A percentile compares a stretch with the other conserved stretches of the same genome.
These are phyloP conservation scores for Fusarium gaditjirri DNA, from an alignment of 2,329 filamentous ascomycete genomes.

Conservation along the genomic window DNA sequence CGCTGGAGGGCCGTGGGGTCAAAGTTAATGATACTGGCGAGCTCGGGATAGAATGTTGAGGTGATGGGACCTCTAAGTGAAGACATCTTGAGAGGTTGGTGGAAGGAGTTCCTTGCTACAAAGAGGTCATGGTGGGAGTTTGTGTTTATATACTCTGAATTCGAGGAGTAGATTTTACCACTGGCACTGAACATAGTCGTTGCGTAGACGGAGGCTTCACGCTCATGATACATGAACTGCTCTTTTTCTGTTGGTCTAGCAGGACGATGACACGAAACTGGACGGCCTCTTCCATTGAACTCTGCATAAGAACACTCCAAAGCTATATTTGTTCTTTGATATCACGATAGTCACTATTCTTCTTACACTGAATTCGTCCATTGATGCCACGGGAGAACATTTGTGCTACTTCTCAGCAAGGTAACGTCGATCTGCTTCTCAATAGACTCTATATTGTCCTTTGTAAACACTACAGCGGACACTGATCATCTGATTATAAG, in stretches of 20 bases:
- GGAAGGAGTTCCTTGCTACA: neutral
- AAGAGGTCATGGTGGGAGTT: accelerated
- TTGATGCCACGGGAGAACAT: accelerated
- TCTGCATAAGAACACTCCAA: no score
- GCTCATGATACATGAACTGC: neutral
- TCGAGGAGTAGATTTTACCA: accelerated
- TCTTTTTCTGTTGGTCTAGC: neutral
- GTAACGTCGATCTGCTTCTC: no score
- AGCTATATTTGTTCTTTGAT: neutral
- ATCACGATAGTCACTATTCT: accelerated
- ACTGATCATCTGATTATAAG: neutral
- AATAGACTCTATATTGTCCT: neutral
- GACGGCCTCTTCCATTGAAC: neutral
- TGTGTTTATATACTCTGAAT: neutral
- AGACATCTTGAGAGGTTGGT: neutral
- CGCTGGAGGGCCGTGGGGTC: neutral
- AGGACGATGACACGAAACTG: neutral
- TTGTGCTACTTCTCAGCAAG: no score
- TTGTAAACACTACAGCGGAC: accelerated
- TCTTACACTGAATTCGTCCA: neutral
- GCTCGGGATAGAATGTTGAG: neutral
- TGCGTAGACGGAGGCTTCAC: accelerated
- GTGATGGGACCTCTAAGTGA: neutral
- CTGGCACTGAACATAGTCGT: neutral
- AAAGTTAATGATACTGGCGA: neutral